A percentile compares a stretch with the other conserved stretches of the same genome.
These are phyloP conservation scores for Nothophoma quercina DNA, from an alignment of 2,329 filamentous ascomycete species.

Conservation along the genomic window DNA sequence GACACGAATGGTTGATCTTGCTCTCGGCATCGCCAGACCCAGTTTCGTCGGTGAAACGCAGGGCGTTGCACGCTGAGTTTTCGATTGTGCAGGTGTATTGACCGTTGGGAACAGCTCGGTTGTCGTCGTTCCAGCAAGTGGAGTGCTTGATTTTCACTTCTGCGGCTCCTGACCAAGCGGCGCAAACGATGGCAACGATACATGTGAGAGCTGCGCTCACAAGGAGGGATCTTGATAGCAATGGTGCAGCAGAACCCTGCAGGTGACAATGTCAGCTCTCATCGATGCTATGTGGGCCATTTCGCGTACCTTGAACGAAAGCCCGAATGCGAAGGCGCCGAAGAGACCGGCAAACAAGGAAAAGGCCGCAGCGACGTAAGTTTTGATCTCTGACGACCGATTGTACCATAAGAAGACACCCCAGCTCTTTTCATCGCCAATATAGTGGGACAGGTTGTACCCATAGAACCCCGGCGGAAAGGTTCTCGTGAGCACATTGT, in stretches of 20 bases:
- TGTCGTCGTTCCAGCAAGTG: constrained; percentile 2
- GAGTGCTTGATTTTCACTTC: not conserved
- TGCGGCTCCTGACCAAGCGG: not conserved
- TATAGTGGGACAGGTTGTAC: not conserved
- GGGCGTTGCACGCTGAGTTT: constrained; percentile 1
- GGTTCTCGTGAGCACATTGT: not conserved
- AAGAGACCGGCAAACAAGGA: not conserved
- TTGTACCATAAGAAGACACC: not conserved
- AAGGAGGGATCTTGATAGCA: not conserved
- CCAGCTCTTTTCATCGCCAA: not conserved
- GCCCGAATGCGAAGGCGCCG: not conserved
- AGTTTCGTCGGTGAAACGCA: not conserved
- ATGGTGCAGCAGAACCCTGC: not conserved
- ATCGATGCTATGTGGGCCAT: no score
- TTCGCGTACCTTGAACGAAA: constrained; percentile 3
- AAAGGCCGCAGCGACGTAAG: constrained; percentile 1
- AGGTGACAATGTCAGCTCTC: no score
- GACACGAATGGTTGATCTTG: not conserved
- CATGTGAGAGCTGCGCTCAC: not conserved
- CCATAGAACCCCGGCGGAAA: constrained; percentile 1
- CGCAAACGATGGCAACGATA: not conserved
- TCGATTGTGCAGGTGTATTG: constrained; percentile 6
- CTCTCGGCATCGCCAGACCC: not conserved
- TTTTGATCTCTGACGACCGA: constrained; percentile 8
- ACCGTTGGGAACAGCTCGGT: not conserved